These are phyloP conservation scores for Cladosporium sp. DNA, from an alignment of 2,329 filamentous ascomycete genomes.

Conservation along the genomic window DNA sequence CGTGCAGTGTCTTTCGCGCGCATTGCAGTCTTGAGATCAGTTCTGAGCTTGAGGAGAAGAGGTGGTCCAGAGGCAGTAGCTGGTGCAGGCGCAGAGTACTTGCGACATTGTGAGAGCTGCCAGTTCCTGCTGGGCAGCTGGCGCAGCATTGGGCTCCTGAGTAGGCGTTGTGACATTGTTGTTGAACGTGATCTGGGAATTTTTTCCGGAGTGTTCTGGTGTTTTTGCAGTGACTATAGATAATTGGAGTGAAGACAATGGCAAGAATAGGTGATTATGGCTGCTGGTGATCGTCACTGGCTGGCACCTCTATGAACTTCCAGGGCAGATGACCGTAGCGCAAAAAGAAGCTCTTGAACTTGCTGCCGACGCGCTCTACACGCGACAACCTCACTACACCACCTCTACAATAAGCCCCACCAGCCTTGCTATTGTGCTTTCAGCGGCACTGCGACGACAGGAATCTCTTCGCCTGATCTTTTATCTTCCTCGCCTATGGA, in stretches of 20 bases:
- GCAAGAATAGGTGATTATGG: background rate
- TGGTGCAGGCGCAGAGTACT: conserved; percentile 22
- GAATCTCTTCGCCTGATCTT: background rate
- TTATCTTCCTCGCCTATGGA: conserved; percentile 11
- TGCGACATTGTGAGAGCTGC: conserved; percentile 4
- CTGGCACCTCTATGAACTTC: background rate
- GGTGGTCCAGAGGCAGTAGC: conserved; percentile 34
- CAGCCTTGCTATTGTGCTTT: conserved; percentile 3
- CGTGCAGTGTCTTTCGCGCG: conserved; percentile 55
- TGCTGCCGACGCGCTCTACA: background rate
- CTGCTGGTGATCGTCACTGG: background rate
- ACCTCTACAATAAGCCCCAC: conserved; percentile 9
- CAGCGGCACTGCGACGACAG: conserved; percentile 10
- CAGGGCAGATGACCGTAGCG: background rate
- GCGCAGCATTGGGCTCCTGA: conserved; percentile 10
- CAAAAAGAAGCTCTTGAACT: background rate
- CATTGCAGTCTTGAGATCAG: conserved; percentile 51
- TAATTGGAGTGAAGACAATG: background rate
- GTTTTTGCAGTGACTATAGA: background rate
- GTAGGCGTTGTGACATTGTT: conserved; percentile 15
- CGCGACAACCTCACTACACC: conserved; percentile 7
- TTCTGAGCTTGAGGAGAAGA: conserved; percentile 46
- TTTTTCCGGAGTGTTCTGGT: background rate
- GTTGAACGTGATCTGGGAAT: background rate
- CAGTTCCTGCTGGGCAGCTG: conserved; percentile 6